Conservation (phyloP, 305 asterid species). For the Fraxinus albicans region DNA sequence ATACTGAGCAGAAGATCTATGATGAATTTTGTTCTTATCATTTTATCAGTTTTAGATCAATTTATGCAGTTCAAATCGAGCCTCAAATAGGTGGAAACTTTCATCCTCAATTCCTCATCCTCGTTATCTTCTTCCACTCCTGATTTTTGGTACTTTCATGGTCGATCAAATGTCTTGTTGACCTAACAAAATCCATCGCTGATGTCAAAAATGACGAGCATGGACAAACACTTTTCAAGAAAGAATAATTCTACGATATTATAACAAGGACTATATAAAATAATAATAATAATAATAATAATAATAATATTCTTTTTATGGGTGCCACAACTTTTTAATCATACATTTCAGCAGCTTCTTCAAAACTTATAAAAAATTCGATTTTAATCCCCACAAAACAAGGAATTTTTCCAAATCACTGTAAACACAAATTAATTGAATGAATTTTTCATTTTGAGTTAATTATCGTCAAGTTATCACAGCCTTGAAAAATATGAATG, state of each 20-base stretch:
- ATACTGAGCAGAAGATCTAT: neutral
- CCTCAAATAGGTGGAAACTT: neutral
- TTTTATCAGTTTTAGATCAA: neutral
- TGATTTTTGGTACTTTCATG: neutral
- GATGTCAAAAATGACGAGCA: neutral
- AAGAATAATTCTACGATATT: neutral
- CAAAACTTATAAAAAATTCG: no score
- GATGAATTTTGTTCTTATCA: neutral
- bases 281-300: no score
- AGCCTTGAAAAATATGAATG: neutral
- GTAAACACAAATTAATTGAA: neutral
- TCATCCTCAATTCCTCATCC: neutral
- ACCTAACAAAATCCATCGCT: neutral
- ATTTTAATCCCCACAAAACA: neutral
- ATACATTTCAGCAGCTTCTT: no score
- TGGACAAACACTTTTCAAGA: neutral
- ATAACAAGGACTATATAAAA: neutral
- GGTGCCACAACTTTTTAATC: no score
- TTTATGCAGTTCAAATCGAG: neutral
- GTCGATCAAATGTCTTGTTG: neutral
- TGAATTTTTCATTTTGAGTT: neutral
- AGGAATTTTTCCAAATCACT: neutral
- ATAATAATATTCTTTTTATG: neutral
- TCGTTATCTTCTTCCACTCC: neutral
- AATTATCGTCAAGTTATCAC: neutral